Percentiles rank a stretch among this genome's conserved stretches.
phyloP scores from a whole-genome alignment of 352 stramenopile genomes.

The Blastocystis sp. region DNA sequence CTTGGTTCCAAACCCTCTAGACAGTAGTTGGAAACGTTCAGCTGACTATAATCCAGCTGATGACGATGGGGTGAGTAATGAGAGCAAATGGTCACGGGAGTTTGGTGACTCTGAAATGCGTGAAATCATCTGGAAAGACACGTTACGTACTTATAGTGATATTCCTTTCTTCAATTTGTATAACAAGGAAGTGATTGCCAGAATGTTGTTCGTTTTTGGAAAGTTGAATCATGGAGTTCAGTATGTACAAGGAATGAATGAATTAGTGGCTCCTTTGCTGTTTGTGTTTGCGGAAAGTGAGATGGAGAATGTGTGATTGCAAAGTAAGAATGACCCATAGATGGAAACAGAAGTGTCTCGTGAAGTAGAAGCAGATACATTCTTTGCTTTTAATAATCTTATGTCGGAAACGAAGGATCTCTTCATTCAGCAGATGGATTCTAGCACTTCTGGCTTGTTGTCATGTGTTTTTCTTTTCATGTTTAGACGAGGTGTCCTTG shows the following conservation, averaged over 20 bases:
- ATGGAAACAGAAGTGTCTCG: not conserved
- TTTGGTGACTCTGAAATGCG: slow-evolving; percentile 72
- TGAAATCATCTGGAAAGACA: slow-evolving; percentile 81
- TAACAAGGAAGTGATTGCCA: slow-evolving; percentile 74
- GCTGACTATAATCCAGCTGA: slow-evolving; percentile 40
- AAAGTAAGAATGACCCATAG: slow-evolving; percentile 66
- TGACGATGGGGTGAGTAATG: slow-evolving; percentile 44
- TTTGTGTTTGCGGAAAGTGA: slow-evolving; percentile 74
- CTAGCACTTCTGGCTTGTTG: slow-evolving; percentile 38
- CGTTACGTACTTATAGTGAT: slow-evolving; percentile 77
- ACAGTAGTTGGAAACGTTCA: slow-evolving; percentile 3
- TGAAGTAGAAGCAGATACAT: slow-evolving; percentile 76
- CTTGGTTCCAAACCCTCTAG: slow-evolving; percentile 49
- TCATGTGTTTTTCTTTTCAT: not conserved
- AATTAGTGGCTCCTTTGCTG: slow-evolving; percentile 78
- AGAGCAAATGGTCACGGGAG: slow-evolving; percentile 56
- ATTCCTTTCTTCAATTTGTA: slow-evolving; percentile 78
- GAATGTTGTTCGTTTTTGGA: slow-evolving; percentile 79
- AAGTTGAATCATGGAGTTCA: slow-evolving; percentile 79
- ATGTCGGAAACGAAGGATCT: slow-evolving; percentile 79
- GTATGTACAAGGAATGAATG: slow-evolving; percentile 85
- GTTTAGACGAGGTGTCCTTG: slow-evolving; percentile 69
- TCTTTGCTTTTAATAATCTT: slow-evolving; percentile 77
- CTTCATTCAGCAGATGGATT: slow-evolving; percentile 73
- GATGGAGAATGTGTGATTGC: not conserved